Evolutionary conservation across 305 asterid species (phyloP).

Genomic region (Withania somnifera): DNA sequence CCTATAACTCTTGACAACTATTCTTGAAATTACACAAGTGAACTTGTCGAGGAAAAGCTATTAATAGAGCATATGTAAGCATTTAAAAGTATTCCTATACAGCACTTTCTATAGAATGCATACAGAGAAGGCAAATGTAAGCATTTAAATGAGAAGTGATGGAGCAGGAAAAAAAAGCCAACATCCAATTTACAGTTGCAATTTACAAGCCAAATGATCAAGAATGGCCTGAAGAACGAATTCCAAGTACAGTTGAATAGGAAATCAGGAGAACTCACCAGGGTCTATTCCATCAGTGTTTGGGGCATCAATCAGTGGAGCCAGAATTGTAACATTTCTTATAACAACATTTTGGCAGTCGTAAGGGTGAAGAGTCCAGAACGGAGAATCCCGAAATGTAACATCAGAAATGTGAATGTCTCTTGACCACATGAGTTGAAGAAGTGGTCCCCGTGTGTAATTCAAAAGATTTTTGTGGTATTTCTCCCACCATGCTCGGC

Average conservation of each 20-base stretch:
- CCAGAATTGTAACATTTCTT: conserved; percentile 69
- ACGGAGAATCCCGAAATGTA: conserved; percentile 82
- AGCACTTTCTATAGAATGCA: not conserved
- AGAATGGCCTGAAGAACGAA: not conserved
- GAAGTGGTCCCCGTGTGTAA: conserved; percentile 85
- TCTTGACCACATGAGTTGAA: conserved; percentile 93
- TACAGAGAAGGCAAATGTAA: not conserved
- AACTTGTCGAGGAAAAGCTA: not conserved
- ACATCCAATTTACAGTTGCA: not conserved
- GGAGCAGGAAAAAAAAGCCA: not conserved
- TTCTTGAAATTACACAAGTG: not conserved
- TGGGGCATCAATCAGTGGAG: conserved; percentile 77
- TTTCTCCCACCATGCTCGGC: conserved; percentile 85
- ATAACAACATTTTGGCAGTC: conserved; percentile 78
- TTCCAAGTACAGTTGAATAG: not conserved
- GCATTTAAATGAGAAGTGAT: not conserved
- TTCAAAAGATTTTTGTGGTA: conserved; percentile 45
- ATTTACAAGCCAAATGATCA: not conserved
- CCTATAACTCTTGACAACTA: not conserved
- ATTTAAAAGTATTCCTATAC: not conserved
- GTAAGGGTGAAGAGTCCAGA: conserved; percentile 89
- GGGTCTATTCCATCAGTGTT: conserved; percentile 97
- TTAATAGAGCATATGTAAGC: not conserved
- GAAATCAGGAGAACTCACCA: conserved; percentile 29
- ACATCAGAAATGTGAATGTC: conserved; percentile 63